Conservation (phyloP, 805 yeast genomes). For the Lachancea sp. region DNA sequence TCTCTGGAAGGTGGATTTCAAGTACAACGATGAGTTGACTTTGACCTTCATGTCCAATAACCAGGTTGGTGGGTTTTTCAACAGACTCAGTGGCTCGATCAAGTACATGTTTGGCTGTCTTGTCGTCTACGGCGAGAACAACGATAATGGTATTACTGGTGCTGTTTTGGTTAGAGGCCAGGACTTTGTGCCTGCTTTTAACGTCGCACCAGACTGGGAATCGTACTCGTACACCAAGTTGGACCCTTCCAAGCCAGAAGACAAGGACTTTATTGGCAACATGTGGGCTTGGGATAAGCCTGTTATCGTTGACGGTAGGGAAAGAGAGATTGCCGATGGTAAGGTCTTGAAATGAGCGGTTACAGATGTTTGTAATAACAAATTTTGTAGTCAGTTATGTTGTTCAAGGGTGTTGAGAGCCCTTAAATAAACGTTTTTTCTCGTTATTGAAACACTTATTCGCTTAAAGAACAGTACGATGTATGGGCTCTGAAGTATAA, state of each 20-base stretch:
- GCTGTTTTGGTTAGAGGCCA: constrained; percentile 94
- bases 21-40: constrained; percentile 96
- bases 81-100: constrained; percentile 85
- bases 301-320: constrained; percentile 67
- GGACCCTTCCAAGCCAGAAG: constrained; percentile 71
- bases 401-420: too few species aligned
- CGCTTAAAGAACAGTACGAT: too few species aligned
- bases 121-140: constrained; percentile 98
- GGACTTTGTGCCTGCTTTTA: constrained; percentile 83
- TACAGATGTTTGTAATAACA: too few species aligned
- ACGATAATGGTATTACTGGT: constrained; percentile 95
- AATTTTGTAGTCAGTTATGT: too few species aligned
- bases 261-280: constrained; percentile 75
- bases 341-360: constrained; percentile 78
- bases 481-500: too few species aligned
- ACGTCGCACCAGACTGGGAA: constrained; percentile 99
- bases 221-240: constrained; percentile 78
- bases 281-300: constrained; percentile 99
- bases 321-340: constrained; percentile 91
- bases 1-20: constrained; percentile 89
- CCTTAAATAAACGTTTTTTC: too few species aligned
- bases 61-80: constrained; percentile 96
- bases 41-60: constrained; percentile 97
- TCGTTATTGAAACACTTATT: too few species aligned
- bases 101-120: constrained; percentile 89